phyloP scores from a whole-genome alignment of 2,329 filamentous ascomycete genomes.

The Diaporthe ampelina region DNA sequence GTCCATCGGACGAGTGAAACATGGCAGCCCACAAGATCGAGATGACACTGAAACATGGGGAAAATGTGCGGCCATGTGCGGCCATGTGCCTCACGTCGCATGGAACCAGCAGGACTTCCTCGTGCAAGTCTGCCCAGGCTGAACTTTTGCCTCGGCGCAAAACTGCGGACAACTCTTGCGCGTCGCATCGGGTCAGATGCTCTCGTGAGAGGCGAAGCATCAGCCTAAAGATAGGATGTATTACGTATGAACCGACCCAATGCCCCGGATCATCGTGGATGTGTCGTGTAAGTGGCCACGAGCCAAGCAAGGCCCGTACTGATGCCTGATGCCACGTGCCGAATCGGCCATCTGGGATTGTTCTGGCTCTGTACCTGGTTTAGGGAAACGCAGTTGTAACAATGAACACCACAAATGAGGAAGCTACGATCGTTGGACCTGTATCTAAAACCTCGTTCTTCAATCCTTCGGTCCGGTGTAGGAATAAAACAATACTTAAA shows the following conservation, averaged over 20 bases:
- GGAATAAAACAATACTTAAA: too few species aligned
- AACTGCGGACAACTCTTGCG: not conserved
- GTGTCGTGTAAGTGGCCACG: not conserved
- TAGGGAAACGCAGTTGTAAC: not conserved
- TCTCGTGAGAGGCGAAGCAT: constrained; percentile 5
- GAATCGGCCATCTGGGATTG: not conserved
- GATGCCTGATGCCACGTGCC: not conserved
- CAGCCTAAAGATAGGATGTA: not conserved
- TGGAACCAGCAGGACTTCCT: not conserved
- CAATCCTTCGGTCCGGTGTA: too few species aligned
- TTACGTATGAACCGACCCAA: not conserved
- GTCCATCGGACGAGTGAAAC: constrained; percentile 28
- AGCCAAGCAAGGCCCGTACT: not conserved
- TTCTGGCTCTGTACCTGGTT: not conserved
- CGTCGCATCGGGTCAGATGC: not conserved
- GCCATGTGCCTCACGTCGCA: not conserved
- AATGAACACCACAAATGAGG: not conserved
- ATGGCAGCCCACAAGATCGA: not conserved
- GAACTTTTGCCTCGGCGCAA: not conserved
- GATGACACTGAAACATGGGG: constrained; percentile 25
- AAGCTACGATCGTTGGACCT: not conserved
- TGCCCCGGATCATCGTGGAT: not conserved
- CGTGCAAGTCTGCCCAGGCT: not conserved
- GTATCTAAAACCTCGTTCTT: not conserved
- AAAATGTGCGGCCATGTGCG: not conserved